Evolutionary conservation across 164 flowering plant genomes (phyloP), one percentile per base, ranked within the genome.

Genomic region (Stephania yunnanensis): DNA sequence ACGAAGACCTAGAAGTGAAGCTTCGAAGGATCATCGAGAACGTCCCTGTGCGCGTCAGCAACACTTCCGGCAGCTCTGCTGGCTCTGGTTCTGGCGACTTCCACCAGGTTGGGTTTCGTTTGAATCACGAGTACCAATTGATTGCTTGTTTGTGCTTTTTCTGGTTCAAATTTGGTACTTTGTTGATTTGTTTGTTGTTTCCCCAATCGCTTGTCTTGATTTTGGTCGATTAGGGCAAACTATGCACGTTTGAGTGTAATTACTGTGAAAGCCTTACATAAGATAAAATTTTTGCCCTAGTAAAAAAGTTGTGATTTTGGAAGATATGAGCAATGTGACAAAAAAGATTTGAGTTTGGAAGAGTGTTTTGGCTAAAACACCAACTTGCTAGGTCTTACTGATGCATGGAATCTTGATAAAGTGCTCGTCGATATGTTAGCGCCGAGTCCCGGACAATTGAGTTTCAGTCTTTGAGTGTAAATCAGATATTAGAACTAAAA

Each of bases 61-160:
- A 96, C 75, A 92, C 99, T 64, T 96, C 99, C 58, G 99, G 99
- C 19, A 96, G 99, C 71, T 96, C 99, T 11, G 99, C 99, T 7
- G 99, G 99, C 78, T 94, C 98, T 17, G 99, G 99, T 71, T 96
- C 99, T 55, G 99, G 98, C 7, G 99, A 96, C 73, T 96, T 96
- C 74, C 99, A 96, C 74, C 99, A 96, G 95, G 98, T 48, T 13
- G 68, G 7, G 9, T n/a, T 8, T 61, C 42, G 42, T 36, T 36
- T 2, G 42, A 36, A 36, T 36, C 42, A 0, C 42, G 42, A 36
- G 2, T 36, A 36, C 42, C 42, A 36, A 36, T 71, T 17, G 30
- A 9, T n/a, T 61, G n/a, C 1, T 13, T 58, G 17, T 2, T 17
- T 70, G 36, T 69, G 25, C 5, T 12, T 46, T 19, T 1, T 69